Percentiles rank a stretch among this genome's conserved stretches.
These are phyloP conservation scores for Paxillus involutus DNA, from an alignment of 768 basidiomycete genomes.

Conservation along the genomic window DNA sequence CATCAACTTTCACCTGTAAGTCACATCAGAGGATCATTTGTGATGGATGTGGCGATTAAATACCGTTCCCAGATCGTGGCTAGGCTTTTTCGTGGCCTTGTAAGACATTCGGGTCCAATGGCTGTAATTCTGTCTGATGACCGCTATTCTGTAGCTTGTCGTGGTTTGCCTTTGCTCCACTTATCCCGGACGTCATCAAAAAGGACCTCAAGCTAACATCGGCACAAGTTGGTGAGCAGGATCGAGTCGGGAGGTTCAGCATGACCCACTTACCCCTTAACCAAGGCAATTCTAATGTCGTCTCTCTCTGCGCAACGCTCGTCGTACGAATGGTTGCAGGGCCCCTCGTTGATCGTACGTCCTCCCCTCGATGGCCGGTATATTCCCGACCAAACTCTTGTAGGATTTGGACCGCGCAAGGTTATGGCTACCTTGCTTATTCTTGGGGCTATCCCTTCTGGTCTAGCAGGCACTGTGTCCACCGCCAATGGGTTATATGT, in stretches of 20 bases:
- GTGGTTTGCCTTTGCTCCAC: constrained; percentile 65
- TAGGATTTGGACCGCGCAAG: constrained; percentile 49
- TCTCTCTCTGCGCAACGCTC: constrained; percentile 48
- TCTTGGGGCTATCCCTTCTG: constrained; percentile 58
- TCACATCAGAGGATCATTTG: neutral
- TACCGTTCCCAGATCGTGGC: constrained; percentile 27
- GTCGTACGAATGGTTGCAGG: constrained; percentile 48
- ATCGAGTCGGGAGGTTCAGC: neutral
- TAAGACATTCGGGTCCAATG: constrained; percentile 8
- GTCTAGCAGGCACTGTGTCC: constrained; percentile 51
- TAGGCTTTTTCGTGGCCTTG: constrained; percentile 56
- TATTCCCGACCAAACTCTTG: neutral
- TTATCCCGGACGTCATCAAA: constrained; percentile 56
- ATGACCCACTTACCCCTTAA: neutral
- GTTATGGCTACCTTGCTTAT: constrained; percentile 55
- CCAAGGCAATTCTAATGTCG: constrained; percentile 48
- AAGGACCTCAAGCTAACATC: constrained; percentile 49
- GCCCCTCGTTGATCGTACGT: constrained; percentile 46
- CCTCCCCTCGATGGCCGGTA: neutral
- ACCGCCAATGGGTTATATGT: constrained; percentile 40
- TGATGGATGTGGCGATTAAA: constrained; percentile 22
- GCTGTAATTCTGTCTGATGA: constrained; percentile 1
- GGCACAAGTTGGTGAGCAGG: constrained; percentile 39
- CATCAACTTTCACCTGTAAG: constrained; percentile 50
- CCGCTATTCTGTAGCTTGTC: constrained; percentile 25